Conservation (phyloP, 2,329 filamentous ascomycete genomes). For the Cadophora sp. region DNA sequence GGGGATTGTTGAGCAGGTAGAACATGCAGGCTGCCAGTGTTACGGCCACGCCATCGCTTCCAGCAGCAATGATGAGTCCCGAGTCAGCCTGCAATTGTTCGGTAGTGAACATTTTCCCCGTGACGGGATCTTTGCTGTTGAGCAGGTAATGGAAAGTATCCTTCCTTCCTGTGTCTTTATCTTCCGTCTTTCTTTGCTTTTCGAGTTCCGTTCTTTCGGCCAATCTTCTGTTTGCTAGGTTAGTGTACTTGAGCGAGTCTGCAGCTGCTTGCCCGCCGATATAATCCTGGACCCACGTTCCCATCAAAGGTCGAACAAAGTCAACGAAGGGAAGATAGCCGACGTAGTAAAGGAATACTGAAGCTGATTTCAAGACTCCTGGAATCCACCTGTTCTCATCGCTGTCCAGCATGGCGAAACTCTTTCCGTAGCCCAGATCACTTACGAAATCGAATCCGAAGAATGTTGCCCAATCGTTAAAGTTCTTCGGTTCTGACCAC, state of each 20-base stretch:
- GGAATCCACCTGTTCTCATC: constrained; percentile 27
- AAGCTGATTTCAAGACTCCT: constrained; percentile 24
- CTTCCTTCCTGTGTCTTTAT: constrained; percentile 19
- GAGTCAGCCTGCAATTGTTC: constrained; percentile 28
- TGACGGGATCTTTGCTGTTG: constrained; percentile 29
- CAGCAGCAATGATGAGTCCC: constrained; percentile 29
- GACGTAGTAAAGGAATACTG: constrained; percentile 27
- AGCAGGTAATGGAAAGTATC: constrained; percentile 34
- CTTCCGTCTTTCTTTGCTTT: constrained; percentile 5
- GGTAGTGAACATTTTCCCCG: constrained; percentile 27
- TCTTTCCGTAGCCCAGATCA: constrained; percentile 52
- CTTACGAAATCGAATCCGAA: constrained; percentile 49
- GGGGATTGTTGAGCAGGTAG: constrained; percentile 41
- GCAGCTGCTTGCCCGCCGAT: constrained; percentile 24
- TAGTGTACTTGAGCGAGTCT: constrained; percentile 25
- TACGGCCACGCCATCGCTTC: constrained; percentile 28
- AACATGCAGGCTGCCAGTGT: constrained; percentile 28
- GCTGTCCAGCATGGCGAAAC: constrained; percentile 45
- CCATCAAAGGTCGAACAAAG: constrained; percentile 23
- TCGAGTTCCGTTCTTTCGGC: constrained; percentile 23
- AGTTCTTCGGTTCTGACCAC: constrained; percentile 28
- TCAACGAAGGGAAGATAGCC: constrained; percentile 29
- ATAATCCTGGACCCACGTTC: constrained; percentile 22
- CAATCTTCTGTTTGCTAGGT: constrained; percentile 25
- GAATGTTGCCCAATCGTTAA: constrained; percentile 46